These are phyloP conservation scores for Termitomyces sp. DNA, from an alignment of 768 basidiomycete genomes.

Conservation along the genomic window DNA sequence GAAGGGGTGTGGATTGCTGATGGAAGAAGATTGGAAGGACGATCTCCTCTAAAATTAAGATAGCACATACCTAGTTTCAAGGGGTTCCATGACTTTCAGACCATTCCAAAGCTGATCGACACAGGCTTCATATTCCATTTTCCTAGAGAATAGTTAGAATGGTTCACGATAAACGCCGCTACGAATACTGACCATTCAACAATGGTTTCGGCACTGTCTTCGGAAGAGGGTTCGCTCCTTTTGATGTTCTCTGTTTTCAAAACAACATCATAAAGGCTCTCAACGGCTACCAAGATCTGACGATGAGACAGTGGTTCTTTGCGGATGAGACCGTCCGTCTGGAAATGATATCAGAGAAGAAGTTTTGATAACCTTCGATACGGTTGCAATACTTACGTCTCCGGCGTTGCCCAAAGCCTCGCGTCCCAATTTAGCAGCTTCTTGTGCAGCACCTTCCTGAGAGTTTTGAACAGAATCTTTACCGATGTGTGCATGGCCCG, in stretches of 20 bases:
- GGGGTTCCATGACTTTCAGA: constrained; percentile 81
- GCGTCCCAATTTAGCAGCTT: constrained; percentile 70
- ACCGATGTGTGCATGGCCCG: constrained; percentile 46
- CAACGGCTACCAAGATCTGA: constrained; percentile 73
- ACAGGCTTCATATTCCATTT: constrained; percentile 46
- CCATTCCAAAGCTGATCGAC: constrained; percentile 76
- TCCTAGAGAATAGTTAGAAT: constrained; percentile 31
- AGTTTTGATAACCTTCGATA: background rate
- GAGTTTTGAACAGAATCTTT: constrained; percentile 36
- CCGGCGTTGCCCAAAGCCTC: constrained; percentile 62
- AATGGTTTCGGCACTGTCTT: constrained; percentile 43
- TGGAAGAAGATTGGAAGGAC: background rate
- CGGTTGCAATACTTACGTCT: constrained; percentile 32
- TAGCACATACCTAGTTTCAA: constrained; percentile 80
- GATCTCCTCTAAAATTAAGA: background rate
- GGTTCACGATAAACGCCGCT: background rate
- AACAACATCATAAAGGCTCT: constrained; percentile 79
- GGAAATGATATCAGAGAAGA: background rate
- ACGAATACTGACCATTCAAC: constrained; percentile 38
- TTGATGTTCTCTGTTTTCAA: constrained; percentile 82
- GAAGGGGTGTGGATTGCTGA: constrained; percentile 92
- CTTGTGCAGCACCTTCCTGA: constrained; percentile 56
- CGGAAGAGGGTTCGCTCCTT: constrained; percentile 66
- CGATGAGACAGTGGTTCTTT: constrained; percentile 75
- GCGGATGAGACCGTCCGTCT: constrained; percentile 60